phyloP scores from a whole-genome alignment of 2,329 filamentous ascomycete species.

The Colletotrichum sp. region DNA sequence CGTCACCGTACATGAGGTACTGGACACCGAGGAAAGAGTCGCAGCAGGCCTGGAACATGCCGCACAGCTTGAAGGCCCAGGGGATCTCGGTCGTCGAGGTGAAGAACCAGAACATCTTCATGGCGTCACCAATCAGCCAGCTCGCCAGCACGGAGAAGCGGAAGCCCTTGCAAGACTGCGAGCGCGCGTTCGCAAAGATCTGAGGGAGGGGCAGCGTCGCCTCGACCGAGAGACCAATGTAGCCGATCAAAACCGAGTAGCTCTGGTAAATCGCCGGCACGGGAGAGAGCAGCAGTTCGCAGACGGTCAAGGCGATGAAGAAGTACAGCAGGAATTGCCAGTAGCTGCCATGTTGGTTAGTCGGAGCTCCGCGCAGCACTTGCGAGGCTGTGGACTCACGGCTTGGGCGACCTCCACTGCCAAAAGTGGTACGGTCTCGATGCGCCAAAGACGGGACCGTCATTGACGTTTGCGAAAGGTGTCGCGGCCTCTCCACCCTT shows the following conservation, averaged over 20 bases:
- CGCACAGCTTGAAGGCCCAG: slow-evolving; percentile 81
- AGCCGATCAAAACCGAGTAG: slow-evolving; percentile 74
- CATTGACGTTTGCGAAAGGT: slow-evolving; percentile 65
- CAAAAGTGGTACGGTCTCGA: slow-evolving; percentile 78
- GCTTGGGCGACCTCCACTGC: slow-evolving; percentile 78
- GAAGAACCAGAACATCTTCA: slow-evolving; percentile 91
- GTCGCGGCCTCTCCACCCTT: slow-evolving; percentile 64
- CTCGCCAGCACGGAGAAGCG: slow-evolving; percentile 75
- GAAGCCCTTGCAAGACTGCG: slow-evolving; percentile 78
- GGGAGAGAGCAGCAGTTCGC: slow-evolving; percentile 71
- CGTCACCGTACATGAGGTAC: slow-evolving; percentile 72
- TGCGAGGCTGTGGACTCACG: slow-evolving; percentile 46
- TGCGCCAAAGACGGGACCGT: slow-evolving; percentile 37
- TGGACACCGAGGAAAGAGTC: slow-evolving; percentile 77
- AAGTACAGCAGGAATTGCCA: slow-evolving; percentile 80
- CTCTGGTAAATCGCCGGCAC: slow-evolving; percentile 60
- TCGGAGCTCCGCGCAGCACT: not conserved
- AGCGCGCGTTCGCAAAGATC: slow-evolving; percentile 72
- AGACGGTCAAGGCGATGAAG: slow-evolving; percentile 60
- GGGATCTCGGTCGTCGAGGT: slow-evolving; percentile 73
- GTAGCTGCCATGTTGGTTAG: slow-evolving; percentile 55
- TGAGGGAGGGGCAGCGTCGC: slow-evolving; percentile 84
- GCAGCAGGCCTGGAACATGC: slow-evolving; percentile 79
- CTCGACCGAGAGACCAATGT: slow-evolving; percentile 78
- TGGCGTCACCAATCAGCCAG: slow-evolving; percentile 80